These are phyloP conservation scores for Usnea hakonensis DNA, from an alignment of 495 filamentous ascomycete genomes.

Conservation along the genomic window DNA sequence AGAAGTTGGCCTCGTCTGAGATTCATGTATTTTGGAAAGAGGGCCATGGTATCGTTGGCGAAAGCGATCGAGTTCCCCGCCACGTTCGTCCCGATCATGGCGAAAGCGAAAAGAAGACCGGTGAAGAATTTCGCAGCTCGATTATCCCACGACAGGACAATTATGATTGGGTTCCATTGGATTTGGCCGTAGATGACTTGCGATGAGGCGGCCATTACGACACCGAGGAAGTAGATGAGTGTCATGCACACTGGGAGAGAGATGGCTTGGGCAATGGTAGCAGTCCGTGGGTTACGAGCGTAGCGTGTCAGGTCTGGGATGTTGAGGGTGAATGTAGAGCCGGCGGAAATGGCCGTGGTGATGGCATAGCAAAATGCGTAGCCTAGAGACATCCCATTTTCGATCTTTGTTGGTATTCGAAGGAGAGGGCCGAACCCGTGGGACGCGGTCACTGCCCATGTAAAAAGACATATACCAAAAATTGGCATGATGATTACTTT, in stretches of 20 bases:
- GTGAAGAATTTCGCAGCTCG: slow-evolving; percentile 52
- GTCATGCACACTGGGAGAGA: slow-evolving; percentile 50
- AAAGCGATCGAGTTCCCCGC: slow-evolving; percentile 49
- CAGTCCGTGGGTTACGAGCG: slow-evolving; percentile 41
- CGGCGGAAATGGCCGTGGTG: slow-evolving; percentile 9
- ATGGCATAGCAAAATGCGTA: slow-evolving; percentile 15
- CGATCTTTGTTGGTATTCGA: slow-evolving; percentile 12
- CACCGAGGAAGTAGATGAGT: slow-evolving; percentile 34
- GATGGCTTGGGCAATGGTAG: slow-evolving; percentile 42
- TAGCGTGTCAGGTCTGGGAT: slow-evolving; percentile 58
- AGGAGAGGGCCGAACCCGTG: slow-evolving; percentile 17
- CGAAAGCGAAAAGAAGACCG: slow-evolving; percentile 17
- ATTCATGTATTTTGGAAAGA: slow-evolving; percentile 47
- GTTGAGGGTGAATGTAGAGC: slow-evolving; percentile 35
- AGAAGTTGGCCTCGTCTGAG: slow-evolving; percentile 28
- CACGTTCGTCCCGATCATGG: slow-evolving; percentile 1
- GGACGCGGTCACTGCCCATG: slow-evolving; percentile 41
- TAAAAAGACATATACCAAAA: slow-evolving; percentile 45
- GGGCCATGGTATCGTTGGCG: slow-evolving; percentile 50
- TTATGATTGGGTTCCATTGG: slow-evolving; percentile 48
- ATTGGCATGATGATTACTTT: slow-evolving; percentile 47
- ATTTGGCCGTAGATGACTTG: slow-evolving; percentile 44
- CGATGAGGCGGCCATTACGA: slow-evolving; percentile 37
- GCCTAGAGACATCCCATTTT: slow-evolving; percentile 13
- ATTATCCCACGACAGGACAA: slow-evolving; percentile 43